Base-by-base conservation (phyloP, 2,329 filamentous ascomycete species). In the Polychaeton citri region DNA sequence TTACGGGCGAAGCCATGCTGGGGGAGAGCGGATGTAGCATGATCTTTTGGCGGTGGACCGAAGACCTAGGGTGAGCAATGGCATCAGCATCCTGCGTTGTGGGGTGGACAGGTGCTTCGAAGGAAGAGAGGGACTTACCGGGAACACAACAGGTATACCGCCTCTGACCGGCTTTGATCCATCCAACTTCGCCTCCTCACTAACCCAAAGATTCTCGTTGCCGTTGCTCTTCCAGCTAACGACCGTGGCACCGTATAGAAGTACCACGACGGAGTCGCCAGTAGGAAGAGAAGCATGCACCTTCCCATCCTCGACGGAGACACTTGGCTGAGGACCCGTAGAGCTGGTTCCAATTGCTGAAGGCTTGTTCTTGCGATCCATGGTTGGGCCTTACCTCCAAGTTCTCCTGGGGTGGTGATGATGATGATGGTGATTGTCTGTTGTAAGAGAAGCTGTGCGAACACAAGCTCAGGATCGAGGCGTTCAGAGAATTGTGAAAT, bases 1-100 rank as follows among this genome's bases (percentile, higher is more conserved):
- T 74, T 87, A 49, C 90, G 84, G 26, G 88, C 90, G 61, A 98
- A 93, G 47, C 90, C 90, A 65, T 96, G 90, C 63, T 95, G 87
- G 3, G 87, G 79, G 18, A 98, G 79, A 45, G 74, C 66, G 35
- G 75, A 74, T 19, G 85, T 90, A n/a, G 81, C 71, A 46, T 80
- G 75, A 58, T 87, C 78, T 46, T 78, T 69, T 35, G 82, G 78
- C 9, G 81, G 75, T 28, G 80, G 81, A 19, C 90, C 90, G 56
- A 98, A 98, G 56, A 87, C 76, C 85, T 86, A 39, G 15, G n/a
- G n/a, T n/a, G n/a, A n/a, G n/a, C n/a, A n/a, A n/a, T n/a, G n/a
- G n/a, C n/a, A n/a, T n/a, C n/a, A n/a, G n/a, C n/a, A n/a, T n/a
- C n/a, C n/a, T n/a, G n/a, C n/a, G n/a, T n/a, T n/a, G n/a, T n/a